Conservation (phyloP, 495 filamentous ascomycete genomes). For the Beverwykella pulmonaria region DNA sequence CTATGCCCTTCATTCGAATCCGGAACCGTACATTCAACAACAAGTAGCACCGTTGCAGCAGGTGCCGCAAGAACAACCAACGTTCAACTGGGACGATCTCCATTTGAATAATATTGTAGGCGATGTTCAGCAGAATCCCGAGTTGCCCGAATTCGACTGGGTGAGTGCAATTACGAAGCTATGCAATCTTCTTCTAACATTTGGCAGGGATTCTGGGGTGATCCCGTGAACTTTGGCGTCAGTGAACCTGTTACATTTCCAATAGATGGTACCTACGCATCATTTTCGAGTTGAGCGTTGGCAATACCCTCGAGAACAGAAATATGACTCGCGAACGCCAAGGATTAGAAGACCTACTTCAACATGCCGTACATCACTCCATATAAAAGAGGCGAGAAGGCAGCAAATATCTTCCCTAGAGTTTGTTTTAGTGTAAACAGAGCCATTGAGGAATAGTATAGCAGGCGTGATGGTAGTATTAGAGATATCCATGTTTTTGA, state of each 20-base stretch:
- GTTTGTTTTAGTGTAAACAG: too few species aligned
- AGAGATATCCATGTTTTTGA: too few species aligned
- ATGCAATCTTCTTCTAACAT: not conserved
- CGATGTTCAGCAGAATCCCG: slow-evolving; percentile 9
- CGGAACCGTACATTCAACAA: not conserved
- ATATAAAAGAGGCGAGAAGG: too few species aligned
- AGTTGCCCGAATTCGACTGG: slow-evolving; percentile 26
- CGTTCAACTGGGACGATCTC: slow-evolving; percentile 27
- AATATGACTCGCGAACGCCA: too few species aligned
- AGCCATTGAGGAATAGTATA: too few species aligned
- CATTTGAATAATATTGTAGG: slow-evolving; percentile 28
- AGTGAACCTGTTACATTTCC: not conserved
- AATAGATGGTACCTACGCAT: not conserved
- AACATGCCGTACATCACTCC: too few species aligned
- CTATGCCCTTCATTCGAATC: slow-evolving; percentile 13
- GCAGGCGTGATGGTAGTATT: too few species aligned
- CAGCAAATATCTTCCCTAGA: too few species aligned
- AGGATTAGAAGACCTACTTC: too few species aligned
- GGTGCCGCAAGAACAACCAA: not conserved
- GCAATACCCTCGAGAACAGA: not conserved
- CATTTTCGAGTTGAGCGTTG: not conserved
- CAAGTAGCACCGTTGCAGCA: not conserved
- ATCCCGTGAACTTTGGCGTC: slow-evolving; percentile 24
- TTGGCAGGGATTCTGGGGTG: slow-evolving; percentile 31
- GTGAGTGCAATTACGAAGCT: slow-evolving; percentile 2